These are phyloP conservation scores for Phytophthora parvispora DNA, from an alignment of 352 stramenopile species.

Conservation along the genomic window DNA sequence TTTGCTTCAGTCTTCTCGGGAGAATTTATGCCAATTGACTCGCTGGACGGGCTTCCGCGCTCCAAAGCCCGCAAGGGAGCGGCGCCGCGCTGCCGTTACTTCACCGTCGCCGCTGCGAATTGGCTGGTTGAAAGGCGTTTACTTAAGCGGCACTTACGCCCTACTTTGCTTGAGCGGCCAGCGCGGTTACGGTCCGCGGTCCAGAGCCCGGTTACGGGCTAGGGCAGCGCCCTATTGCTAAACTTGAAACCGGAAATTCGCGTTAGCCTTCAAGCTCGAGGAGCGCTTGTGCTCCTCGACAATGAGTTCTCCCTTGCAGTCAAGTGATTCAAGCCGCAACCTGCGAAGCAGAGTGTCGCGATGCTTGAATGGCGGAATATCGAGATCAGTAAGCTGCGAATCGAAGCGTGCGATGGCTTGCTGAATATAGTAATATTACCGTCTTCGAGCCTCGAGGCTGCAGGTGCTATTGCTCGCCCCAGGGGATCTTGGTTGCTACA, in stretches of 20 bases:
- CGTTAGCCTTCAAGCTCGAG: too few relatives aligned
- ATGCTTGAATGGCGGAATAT: too few relatives aligned
- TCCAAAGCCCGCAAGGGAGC: conserved; percentile 16
- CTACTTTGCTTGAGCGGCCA: neutral
- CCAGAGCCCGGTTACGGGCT: neutral
- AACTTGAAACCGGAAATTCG: conserved; percentile 1
- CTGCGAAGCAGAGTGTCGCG: too few relatives aligned
- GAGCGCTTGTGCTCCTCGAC: too few relatives aligned
- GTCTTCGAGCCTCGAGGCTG: too few relatives aligned
- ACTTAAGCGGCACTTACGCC: conserved; percentile 21
- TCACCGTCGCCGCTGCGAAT: conserved; percentile 60
- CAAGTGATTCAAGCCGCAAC: too few relatives aligned
- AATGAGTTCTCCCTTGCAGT: too few relatives aligned
- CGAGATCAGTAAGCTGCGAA: too few relatives aligned
- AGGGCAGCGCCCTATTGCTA: neutral
- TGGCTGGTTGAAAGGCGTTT: conserved; percentile 86
- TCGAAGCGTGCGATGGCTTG: too few relatives aligned
- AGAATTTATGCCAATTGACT: conserved; percentile 91
- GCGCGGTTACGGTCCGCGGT: conserved; percentile 31
- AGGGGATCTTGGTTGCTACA: too few relatives aligned
- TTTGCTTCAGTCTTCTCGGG: conserved; percentile 90
- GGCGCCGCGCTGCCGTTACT: conserved; percentile 50
- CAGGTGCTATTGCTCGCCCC: too few relatives aligned
- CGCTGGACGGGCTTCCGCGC: conserved; percentile 31
- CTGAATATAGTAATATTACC: too few relatives aligned